Percentiles rank a stretch among this genome's conserved stretches.
Evolutionary conservation across 2,329 filamentous ascomycete genomes (phyloP).

Genomic region (Botryotinia convoluta): DNA sequence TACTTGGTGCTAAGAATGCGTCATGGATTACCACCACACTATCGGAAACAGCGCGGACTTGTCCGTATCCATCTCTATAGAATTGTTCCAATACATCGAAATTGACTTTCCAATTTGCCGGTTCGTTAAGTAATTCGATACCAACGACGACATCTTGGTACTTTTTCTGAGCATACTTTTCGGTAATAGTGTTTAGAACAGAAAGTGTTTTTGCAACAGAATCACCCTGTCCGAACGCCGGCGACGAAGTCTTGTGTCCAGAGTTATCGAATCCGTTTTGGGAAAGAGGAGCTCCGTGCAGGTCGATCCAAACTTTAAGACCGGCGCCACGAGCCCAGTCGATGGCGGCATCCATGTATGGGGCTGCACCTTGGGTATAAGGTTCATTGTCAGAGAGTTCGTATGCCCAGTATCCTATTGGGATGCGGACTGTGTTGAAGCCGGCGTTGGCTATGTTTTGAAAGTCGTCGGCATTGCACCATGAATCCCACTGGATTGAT

Average conservation of each 20-base stretch:
- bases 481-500: conserved; percentile 34
- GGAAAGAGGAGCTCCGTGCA: conserved; percentile 55
- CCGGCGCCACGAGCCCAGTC: conserved; percentile 53
- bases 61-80: conserved; percentile 51
- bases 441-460: conserved; percentile 54
- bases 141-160: conserved; percentile 59
- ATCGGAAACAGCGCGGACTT: conserved; percentile 45
- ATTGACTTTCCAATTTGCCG: conserved; percentile 39
- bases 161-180: conserved; percentile 51
- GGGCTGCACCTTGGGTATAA: conserved; percentile 51
- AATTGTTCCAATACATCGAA: conserved; percentile 39
- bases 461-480: conserved; percentile 47
- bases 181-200: conserved; percentile 56
- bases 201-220: conserved; percentile 51
- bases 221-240: conserved; percentile 47
- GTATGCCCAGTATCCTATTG: conserved; percentile 60
- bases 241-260: conserved; percentile 47
- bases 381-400: conserved; percentile 48
- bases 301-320: conserved; percentile 57
- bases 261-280: conserved; percentile 65
- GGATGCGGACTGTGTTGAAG: conserved; percentile 58
- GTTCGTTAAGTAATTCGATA: conserved; percentile 58
- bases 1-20: conserved; percentile 51
- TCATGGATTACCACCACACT: conserved; percentile 57
- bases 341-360: conserved; percentile 54